phyloP scores from a whole-genome alignment of 2,329 filamentous ascomycete genomes.

The Teratosphaeria gauchensis region DNA sequence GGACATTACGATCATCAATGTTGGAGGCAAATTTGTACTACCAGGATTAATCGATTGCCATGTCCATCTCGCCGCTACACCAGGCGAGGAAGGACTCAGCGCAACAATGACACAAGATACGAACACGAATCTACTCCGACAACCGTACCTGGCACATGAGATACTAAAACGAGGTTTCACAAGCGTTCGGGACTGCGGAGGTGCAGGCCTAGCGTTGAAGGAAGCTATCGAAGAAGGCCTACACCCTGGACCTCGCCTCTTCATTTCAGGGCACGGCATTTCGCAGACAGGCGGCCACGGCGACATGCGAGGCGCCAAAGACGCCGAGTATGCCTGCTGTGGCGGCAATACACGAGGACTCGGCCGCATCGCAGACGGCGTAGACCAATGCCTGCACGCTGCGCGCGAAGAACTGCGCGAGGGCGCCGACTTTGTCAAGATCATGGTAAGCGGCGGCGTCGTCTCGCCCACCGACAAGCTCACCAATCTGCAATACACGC shows the following conservation, averaged over 20 bases:
- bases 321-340: slow-evolving; percentile 40
- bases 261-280: slow-evolving; percentile 45
- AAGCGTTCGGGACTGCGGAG: slow-evolving; percentile 48
- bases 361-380: slow-evolving; percentile 44
- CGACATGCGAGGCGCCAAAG: slow-evolving; percentile 39
- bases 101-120: slow-evolving; percentile 29
- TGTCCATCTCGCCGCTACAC: slow-evolving; percentile 39
- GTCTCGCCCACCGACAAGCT: slow-evolving; percentile 46
- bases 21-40: slow-evolving; percentile 37
- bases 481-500: slow-evolving; percentile 47
- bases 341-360: slow-evolving; percentile 33
- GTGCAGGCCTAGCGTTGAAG: slow-evolving; percentile 45
- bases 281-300: slow-evolving; percentile 51
- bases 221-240: slow-evolving; percentile 49
- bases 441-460: slow-evolving; percentile 51
- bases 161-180: slow-evolving; percentile 52
- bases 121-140: slow-evolving; percentile 33
- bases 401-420: slow-evolving; percentile 46
- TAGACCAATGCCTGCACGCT: slow-evolving; percentile 44
- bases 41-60: slow-evolving; percentile 46
- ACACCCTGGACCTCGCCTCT: slow-evolving; percentile 46
- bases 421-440: slow-evolving; percentile 53
- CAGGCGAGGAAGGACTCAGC: slow-evolving; percentile 31
- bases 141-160: slow-evolving; percentile 39
- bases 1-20: slow-evolving; percentile 27